Conservation (phyloP, 768 basidiomycete species). For the Dioszegia aurantiaca region DNA sequence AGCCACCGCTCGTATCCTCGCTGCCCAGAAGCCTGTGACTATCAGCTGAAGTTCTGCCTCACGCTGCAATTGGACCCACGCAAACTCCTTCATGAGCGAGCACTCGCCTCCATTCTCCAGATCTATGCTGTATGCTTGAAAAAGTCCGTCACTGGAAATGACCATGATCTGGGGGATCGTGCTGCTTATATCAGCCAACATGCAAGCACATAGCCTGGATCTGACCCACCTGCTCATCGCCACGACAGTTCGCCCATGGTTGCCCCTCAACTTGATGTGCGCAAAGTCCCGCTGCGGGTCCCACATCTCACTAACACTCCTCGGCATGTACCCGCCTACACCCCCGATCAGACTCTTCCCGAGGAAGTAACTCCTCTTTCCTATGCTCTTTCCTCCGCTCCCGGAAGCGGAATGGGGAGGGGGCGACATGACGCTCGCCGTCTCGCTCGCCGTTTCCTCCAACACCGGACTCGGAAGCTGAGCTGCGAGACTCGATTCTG, state of each 20-base stretch:
- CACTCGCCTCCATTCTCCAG: constrained; percentile 95
- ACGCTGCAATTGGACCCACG: constrained; percentile 40
- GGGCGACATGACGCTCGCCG: constrained; percentile 34
- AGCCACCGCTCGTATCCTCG: constrained; percentile 30
- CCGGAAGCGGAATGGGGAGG: constrained; percentile 18
- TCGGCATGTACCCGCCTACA: constrained; percentile 59
- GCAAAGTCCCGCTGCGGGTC: constrained; percentile 95
- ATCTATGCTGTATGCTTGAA: constrained; percentile 94
- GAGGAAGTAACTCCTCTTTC: constrained; percentile 44
- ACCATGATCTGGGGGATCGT: constrained; percentile 97
- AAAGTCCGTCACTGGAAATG: constrained; percentile 88
- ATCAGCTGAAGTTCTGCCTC: background rate
- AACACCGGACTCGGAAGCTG: constrained; percentile 57
- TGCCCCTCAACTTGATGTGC: constrained; percentile 69
- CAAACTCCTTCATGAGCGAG: constrained; percentile 88
- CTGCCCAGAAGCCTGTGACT: constrained; percentile 31
- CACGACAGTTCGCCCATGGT: constrained; percentile 74
- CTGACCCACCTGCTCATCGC: constrained; percentile 76
- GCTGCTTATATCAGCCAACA: constrained; percentile 53
- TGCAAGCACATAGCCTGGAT: background rate
- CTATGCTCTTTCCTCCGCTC: constrained; percentile 36
- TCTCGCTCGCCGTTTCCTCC: constrained; percentile 46
- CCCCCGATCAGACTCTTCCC: constrained; percentile 51
- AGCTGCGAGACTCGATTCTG: constrained; percentile 11
- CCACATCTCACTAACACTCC: constrained; percentile 91